Base-by-base conservation (phyloP, 306 rosid species). In the Citrullus amarus region DNA sequence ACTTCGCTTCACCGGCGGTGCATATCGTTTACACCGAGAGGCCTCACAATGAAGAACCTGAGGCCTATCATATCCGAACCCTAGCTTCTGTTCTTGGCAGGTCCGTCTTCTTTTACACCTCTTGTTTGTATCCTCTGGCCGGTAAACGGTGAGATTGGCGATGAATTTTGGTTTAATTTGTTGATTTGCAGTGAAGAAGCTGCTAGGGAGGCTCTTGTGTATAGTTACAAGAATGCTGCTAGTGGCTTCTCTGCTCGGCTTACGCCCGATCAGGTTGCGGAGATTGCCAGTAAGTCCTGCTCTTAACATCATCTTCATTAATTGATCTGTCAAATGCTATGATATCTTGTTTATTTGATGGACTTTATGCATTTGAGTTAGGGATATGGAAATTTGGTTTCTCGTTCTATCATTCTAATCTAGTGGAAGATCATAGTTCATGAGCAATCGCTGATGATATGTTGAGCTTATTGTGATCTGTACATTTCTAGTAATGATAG, bases 211-310 rank as follows among this genome's bases (percentile, higher is more conserved):
- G 95, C 97, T 85, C 89, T 94, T 86, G 22, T 92, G 71, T 94
- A 94, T 59, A 92, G 95, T 77, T 94, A 94, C 84, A 94, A 94
- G 90, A 55, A 82, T 4, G 98, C 96, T 46, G 96, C 96, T 1
- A 87, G 87, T 86, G 98, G 98, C 28, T 94, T 94, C 89, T 90
- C 98, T 20, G 98, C 98, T 39, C 88, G 86, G 88, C 97, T 94
- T 46, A 90, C 97, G 79, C 90, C 92, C 10, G 79, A 85, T 9
- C 92, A 88, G 84, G 90, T 88, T 34, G 60, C 73, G 9, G 75
- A 83, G 56, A 86, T 88, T 60, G 51, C 87, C 62, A 83, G 92
- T 88, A 34, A 73, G 90, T 79, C 9, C 15, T 12, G 34, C 53
- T 38, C 65, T 75, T 54, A n/a, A 62, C 68, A 62, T 62, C 18